Evolutionary conservation across 2,329 filamentous ascomycete species (phyloP).

Genomic region (Nannizzia gypsea): DNA sequence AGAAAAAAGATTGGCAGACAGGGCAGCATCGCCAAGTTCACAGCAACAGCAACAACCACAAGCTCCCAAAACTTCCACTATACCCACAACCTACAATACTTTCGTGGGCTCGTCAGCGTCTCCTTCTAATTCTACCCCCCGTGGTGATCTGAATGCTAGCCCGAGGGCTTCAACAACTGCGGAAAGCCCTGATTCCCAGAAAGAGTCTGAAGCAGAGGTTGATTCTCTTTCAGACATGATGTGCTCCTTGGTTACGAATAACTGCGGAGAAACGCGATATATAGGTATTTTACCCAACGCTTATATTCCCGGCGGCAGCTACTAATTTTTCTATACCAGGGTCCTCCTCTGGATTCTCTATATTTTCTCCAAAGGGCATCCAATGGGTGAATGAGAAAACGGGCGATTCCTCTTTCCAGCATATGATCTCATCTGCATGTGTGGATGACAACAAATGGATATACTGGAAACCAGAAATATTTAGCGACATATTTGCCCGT

Average conservation of each 20-base stretch:
- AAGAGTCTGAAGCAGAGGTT: slow-evolving; percentile 55
- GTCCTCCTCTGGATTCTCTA: slow-evolving; percentile 94
- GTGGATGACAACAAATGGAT: slow-evolving; percentile 92
- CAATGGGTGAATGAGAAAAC: slow-evolving; percentile 98
- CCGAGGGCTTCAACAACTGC: slow-evolving; percentile 35
- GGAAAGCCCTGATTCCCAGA: slow-evolving; percentile 43
- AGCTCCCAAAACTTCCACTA: not conserved
- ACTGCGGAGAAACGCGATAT: slow-evolving; percentile 86
- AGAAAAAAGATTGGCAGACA: slow-evolving; percentile 60
- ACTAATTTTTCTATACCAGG: slow-evolving; percentile 41
- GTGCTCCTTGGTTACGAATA: slow-evolving; percentile 94
- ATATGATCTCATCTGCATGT: slow-evolving; percentile 86
- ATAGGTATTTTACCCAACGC: slow-evolving; percentile 53
- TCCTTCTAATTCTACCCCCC: slow-evolving; percentile 33
- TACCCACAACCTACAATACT: slow-evolving; percentile 21
- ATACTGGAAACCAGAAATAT: slow-evolving; percentile 96
- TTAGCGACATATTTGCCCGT: slow-evolving; percentile 79
- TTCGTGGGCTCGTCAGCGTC: not conserved
- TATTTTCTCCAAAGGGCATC: slow-evolving; percentile 95
- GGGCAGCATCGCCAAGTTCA: slow-evolving; percentile 17
- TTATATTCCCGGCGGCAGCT: not conserved
- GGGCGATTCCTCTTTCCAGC: slow-evolving; percentile 85
- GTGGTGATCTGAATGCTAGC: slow-evolving; percentile 36
- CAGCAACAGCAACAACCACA: slow-evolving; percentile 7
- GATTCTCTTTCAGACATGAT: slow-evolving; percentile 94